Evolutionary conservation across 2,329 filamentous ascomycete genomes (phyloP).

Genomic region (Thermothelomyces thermophilus): DNA sequence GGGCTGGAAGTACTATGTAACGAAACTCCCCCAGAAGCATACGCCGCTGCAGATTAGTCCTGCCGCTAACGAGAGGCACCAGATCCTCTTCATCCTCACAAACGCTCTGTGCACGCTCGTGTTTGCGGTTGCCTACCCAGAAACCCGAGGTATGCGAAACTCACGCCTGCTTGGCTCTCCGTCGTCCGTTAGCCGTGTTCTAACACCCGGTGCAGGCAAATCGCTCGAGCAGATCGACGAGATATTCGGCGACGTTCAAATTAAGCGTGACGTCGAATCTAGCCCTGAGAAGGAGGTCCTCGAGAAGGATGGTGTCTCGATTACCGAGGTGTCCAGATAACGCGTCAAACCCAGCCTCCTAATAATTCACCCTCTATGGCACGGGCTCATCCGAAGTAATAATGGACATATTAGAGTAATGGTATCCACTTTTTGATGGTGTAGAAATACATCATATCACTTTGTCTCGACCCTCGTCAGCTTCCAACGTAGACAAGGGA

Average conservation of each 20-base stretch:
- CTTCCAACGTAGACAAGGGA: too few species aligned
- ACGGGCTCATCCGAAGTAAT: too few species aligned
- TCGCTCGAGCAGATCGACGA: slow-evolving; percentile 36
- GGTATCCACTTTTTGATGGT: too few species aligned
- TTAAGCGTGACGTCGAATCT: slow-evolving; percentile 5
- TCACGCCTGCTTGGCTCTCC: not conserved
- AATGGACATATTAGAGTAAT: too few species aligned
- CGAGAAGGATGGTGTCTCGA: not conserved
- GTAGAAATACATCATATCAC: too few species aligned
- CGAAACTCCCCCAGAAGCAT: too few species aligned
- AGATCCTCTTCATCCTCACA: slow-evolving; percentile 36
- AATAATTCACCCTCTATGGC: too few species aligned
- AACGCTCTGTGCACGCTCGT: slow-evolving; percentile 33
- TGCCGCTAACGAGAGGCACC: not conserved
- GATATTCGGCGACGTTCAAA: slow-evolving; percentile 34
- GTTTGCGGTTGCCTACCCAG: slow-evolving; percentile 33
- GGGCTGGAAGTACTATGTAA: slow-evolving; percentile 37
- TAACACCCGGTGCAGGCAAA: slow-evolving; percentile 28
- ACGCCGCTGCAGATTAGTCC: too few species aligned
- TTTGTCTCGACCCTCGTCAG: too few species aligned
- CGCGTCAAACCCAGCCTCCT: not conserved
- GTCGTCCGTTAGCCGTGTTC: not conserved
- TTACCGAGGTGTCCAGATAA: not conserved
- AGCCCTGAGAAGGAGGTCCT: not conserved
- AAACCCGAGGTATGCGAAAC: slow-evolving; percentile 35